Base-by-base conservation (phyloP, 2,329 filamentous ascomycete species). In the Verticillium nubilum region DNA sequence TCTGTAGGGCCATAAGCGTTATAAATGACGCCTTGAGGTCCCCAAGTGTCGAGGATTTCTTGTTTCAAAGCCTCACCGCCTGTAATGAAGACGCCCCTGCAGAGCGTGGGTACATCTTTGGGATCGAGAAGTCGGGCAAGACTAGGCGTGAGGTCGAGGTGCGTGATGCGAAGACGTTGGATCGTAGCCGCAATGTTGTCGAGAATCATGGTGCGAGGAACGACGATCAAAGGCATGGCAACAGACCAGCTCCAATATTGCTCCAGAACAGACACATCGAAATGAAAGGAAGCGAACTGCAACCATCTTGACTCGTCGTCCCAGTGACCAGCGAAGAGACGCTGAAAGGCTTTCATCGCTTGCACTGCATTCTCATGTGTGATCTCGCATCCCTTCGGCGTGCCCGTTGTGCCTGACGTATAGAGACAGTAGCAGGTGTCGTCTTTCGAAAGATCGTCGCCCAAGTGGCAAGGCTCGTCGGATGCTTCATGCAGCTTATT, bases 221-320 rank as follows among this genome's bases (percentile, higher is more conserved):
- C 92, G 2, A 90, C 87, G 2, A 94, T 89, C 0, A 97, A 83
- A 4, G 89, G 88, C 27, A 97, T 92, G 1, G 92, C 92, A 1
- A 95, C 90, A 28, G 89, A 92, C 93, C 93, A 97, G 60, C 88
- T 95, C 92, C 92, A 97, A 71, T 94, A 97, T 68, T 97, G 93
- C 69, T 97, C 93, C 0, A 97, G 80, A 0, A 97, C 90, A 1
- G 91, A 95, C 4, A 97, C 93, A 67, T 97, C 94, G 62, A 97
- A 97, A 72, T 97, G 94, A 59, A 97, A 91, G 0, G 92, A 93
- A 1, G 94, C 94, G 69, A 97, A 97, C 69, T 97, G 94, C 1
- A 97, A 79, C 88, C 92, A 97, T 60, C 89, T 85, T 0, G 92
- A 96, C 0, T 82, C 70, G 0, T 78, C 67, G 47, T 89, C 81